A percentile compares a stretch with the other conserved stretches of the same genome.
These are phyloP conservation scores for Obba rivulosa DNA, from an alignment of 768 basidiomycete species.

Conservation along the genomic window DNA sequence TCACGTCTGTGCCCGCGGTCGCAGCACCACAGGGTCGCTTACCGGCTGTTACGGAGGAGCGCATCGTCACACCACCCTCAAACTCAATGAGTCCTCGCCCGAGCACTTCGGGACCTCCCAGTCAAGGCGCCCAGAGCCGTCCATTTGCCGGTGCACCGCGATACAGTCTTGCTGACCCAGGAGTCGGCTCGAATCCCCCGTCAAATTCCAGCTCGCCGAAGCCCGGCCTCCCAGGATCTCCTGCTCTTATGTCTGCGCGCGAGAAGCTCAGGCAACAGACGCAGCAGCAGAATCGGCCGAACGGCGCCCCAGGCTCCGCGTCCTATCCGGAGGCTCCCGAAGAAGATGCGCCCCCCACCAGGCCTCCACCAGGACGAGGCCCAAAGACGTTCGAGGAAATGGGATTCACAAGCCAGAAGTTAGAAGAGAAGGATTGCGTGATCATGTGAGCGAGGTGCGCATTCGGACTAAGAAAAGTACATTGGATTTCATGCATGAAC, in stretches of 20 bases:
- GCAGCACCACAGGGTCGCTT: not conserved
- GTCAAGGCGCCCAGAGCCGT: not conserved
- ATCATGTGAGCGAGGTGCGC: conserved; percentile 62
- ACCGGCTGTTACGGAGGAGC: too few relatives aligned
- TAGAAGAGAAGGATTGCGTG: conserved; percentile 78
- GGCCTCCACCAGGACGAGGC: conserved; percentile 28
- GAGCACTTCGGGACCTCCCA: not conserved
- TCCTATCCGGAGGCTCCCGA: not conserved
- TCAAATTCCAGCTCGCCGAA: conserved; percentile 1
- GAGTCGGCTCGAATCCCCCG: conserved; percentile 13
- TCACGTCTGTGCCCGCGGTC: not conserved
- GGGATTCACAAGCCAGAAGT: conserved; percentile 78
- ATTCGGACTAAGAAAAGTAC: too few relatives aligned
- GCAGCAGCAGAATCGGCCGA: conserved; percentile 9
- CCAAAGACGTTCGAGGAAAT: conserved; percentile 90
- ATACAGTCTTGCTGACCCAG: conserved; percentile 45
- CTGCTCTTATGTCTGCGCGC: conserved; percentile 3
- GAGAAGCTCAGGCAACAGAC: conserved; percentile 6
- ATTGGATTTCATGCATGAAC: too few relatives aligned
- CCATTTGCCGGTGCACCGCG: conserved; percentile 27
- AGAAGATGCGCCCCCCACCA: conserved; percentile 6
- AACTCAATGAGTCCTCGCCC: not conserved
- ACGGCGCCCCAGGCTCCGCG: conserved; percentile 2
- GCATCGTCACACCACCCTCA: too few relatives aligned
- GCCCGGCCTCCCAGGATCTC: conserved; percentile 14